Evolutionary conservation across 805 yeast genomes (phyloP).

Genomic region (Candida silvicultrix): DNA sequence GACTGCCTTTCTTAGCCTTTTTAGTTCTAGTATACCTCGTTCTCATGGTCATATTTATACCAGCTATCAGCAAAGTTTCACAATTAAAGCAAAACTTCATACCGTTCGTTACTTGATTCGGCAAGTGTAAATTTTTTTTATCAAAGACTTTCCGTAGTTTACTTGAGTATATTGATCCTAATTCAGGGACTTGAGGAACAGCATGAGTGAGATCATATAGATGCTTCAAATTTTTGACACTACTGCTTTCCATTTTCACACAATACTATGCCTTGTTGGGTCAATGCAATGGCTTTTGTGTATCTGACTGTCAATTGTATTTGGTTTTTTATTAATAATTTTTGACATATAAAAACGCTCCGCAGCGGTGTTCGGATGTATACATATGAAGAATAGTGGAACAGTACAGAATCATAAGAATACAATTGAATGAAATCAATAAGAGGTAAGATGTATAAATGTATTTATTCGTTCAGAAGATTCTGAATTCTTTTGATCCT

Average conservation of each 20-base stretch:
- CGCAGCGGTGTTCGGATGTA: not conserved
- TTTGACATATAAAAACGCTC: not conserved
- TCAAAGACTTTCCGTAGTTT: slow-evolving; percentile 24
- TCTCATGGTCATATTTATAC: slow-evolving; percentile 21
- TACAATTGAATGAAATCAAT: too few relatives aligned
- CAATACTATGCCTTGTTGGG: too few relatives aligned
- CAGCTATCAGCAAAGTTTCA: slow-evolving; percentile 24
- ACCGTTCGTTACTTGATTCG: slow-evolving; percentile 15
- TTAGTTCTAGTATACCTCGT: slow-evolving; percentile 8
- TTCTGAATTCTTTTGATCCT: not conserved
- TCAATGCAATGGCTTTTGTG: too few relatives aligned
- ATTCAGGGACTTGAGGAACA: slow-evolving; percentile 6
- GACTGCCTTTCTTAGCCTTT: slow-evolving; percentile 1
- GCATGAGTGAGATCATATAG: slow-evolving; percentile 13
- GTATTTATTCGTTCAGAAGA: not conserved
- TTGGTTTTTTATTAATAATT: too few relatives aligned
- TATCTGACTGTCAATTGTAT: too few relatives aligned
- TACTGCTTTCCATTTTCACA: not conserved
- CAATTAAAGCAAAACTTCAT: slow-evolving; percentile 25
- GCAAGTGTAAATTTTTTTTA: slow-evolving; percentile 21
- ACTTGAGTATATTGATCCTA: slow-evolving; percentile 19
- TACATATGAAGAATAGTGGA: too few relatives aligned
- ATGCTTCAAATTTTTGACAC: slow-evolving; percentile 8
- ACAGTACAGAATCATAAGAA: too few relatives aligned
- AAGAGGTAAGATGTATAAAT: too few relatives aligned